A percentile compares a stretch with the other conserved stretches of the same genome.
Evolutionary conservation across 2,329 filamentous ascomycete species (phyloP).

Genomic region (Calonectria henricotiae): DNA sequence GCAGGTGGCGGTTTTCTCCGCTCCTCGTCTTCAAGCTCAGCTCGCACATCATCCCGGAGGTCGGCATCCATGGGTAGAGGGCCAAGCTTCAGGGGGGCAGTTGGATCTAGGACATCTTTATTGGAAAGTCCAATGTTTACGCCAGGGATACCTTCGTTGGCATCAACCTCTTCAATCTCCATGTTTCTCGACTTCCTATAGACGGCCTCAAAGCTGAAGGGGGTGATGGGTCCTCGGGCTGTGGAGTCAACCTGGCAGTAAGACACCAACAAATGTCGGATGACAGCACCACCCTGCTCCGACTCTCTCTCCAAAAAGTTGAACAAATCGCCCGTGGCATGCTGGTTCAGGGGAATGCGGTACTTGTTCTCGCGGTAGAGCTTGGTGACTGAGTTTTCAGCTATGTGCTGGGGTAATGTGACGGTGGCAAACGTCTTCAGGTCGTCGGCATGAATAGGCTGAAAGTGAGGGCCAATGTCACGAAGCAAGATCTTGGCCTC

Average conservation of each 20-base stretch:
- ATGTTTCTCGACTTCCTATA: conserved; percentile 72
- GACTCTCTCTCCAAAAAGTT: conserved; percentile 92
- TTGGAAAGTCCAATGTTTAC: conserved; percentile 76
- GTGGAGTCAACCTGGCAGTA: conserved; percentile 74
- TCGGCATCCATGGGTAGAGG: conserved; percentile 88
- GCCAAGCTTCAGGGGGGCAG: conserved; percentile 80
- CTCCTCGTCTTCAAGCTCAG: conserved; percentile 90
- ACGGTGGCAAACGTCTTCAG: conserved; percentile 83
- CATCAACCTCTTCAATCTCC: conserved; percentile 76
- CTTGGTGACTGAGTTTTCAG: conserved; percentile 83
- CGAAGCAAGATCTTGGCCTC: conserved; percentile 84
- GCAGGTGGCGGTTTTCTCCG: conserved; percentile 79
- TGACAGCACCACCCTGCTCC: conserved; percentile 83
- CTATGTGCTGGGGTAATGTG: conserved; percentile 83
- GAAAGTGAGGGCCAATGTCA: conserved; percentile 78
- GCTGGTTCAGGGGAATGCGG: conserved; percentile 88
- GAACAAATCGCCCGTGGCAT: conserved; percentile 86
- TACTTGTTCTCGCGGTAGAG: conserved; percentile 92
- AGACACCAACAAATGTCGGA: conserved; percentile 80
- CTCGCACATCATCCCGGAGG: conserved; percentile 87
- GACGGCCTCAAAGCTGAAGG: conserved; percentile 75
- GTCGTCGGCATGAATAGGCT: conserved; percentile 85
- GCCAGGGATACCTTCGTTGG: conserved; percentile 77
- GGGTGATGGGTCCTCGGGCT: conserved; percentile 75
- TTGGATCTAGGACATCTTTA: conserved; percentile 72